Percentiles rank a stretch among this genome's conserved stretches.
Conservation (phyloP, 2,329 filamentous ascomycete species). For the Aaosphaeria arxii region DNA sequence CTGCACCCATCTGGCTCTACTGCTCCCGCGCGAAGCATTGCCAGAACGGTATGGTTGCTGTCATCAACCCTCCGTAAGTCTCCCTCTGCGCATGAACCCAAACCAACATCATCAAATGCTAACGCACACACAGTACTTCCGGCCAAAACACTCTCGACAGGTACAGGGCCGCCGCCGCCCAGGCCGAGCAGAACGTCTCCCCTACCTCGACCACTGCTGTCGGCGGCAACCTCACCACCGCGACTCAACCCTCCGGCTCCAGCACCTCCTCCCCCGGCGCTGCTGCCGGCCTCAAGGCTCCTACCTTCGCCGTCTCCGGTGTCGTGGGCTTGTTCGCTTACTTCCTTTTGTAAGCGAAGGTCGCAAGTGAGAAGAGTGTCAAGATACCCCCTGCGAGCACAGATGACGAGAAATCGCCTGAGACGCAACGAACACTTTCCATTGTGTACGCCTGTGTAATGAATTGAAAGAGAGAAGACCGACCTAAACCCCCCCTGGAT, state of each 20-base stretch:
- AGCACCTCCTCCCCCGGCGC: conserved; percentile 17
- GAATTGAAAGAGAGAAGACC: no score
- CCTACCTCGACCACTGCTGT: conserved; percentile 19
- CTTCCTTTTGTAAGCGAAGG: conserved; percentile 23
- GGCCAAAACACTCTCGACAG: conserved; percentile 18
- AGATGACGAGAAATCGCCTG: no score
- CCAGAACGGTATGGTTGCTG: conserved; percentile 39
- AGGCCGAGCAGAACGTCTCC: conserved; percentile 7
- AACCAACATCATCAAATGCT: conserved; percentile 2
- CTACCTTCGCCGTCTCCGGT: conserved; percentile 23
- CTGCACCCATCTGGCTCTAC: conserved; percentile 40
- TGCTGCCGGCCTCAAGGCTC: conserved; percentile 20
- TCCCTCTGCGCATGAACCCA: background rate
- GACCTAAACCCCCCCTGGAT: no score
- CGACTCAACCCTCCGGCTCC: conserved; percentile 6
- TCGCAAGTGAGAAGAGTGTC: no score
- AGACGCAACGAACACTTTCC: no score
- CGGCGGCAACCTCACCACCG: conserved; percentile 19
- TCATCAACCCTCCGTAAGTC: conserved; percentile 38
- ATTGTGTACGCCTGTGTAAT: no score
- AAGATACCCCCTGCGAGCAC: no score
- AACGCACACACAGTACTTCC: conserved; percentile 15
- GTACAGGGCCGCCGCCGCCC: conserved; percentile 20
- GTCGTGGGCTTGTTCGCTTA: conserved; percentile 26
- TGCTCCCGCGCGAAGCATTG: conserved; percentile 39